phyloP scores from a whole-genome alignment of 2,329 filamentous ascomycete species.

The Zymoseptoria passerinii region DNA sequence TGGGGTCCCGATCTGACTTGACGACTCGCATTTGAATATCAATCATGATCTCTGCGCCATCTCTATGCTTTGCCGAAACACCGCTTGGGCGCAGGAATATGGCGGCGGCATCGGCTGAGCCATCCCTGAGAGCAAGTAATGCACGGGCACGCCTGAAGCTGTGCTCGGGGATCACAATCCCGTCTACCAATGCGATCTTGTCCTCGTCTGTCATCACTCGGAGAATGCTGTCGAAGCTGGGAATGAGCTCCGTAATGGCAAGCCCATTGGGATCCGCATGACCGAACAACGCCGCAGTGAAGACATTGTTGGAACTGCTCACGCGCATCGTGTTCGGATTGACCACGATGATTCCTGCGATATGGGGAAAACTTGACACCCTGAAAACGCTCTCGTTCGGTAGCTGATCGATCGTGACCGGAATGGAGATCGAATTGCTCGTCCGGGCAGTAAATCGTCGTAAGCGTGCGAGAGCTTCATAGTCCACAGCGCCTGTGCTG shows the following conservation, averaged over 20 bases:
- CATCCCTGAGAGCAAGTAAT: conserved; percentile 73
- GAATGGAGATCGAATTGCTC: conserved; percentile 68
- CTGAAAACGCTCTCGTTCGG: conserved; percentile 63
- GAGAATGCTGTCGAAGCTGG: conserved; percentile 77
- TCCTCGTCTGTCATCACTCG: conserved; percentile 79
- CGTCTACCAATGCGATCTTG: conserved; percentile 72
- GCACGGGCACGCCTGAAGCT: conserved; percentile 86
- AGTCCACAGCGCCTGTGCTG: conserved; percentile 66
- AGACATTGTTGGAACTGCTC: conserved; percentile 89
- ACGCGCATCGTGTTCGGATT: conserved; percentile 70
- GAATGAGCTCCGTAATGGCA: conserved; percentile 70
- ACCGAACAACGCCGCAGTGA: conserved; percentile 86
- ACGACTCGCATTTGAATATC: conserved; percentile 96
- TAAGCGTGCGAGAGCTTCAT: conserved; percentile 61
- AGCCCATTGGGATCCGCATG: conserved; percentile 75
- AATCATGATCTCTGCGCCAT: conserved; percentile 85
- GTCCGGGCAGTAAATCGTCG: conserved; percentile 82
- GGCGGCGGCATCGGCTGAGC: conserved; percentile 63
- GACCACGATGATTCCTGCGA: conserved; percentile 91
- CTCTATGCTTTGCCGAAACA: conserved; percentile 75
- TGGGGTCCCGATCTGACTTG: conserved; percentile 65
- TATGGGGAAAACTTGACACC: conserved; percentile 91
- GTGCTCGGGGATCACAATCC: conserved; percentile 94
- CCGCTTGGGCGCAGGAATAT: conserved; percentile 80
- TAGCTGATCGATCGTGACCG: conserved; percentile 69